These are phyloP conservation scores for Hanseniaspora occidentalis DNA, from an alignment of 805 yeast genomes.

Conservation along the genomic window DNA sequence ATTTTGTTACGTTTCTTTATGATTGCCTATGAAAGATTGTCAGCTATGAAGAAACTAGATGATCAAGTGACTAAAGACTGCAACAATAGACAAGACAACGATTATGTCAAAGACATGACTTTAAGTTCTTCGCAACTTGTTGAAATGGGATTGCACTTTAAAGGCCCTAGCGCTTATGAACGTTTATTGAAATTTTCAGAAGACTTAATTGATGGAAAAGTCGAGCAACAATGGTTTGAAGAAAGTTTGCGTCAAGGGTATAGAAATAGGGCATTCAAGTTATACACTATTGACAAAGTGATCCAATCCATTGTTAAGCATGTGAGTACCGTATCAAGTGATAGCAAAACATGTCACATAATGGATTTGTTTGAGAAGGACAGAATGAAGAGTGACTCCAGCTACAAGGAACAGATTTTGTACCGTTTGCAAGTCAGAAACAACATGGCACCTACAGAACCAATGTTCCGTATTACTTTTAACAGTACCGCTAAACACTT, in stretches of 20 bases:
- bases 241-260: slow-evolving; percentile 92
- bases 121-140: slow-evolving; percentile 68
- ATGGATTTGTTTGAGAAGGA: slow-evolving; percentile 74
- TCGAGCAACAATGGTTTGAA: slow-evolving; percentile 92
- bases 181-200: slow-evolving; percentile 71
- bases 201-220: slow-evolving; percentile 71
- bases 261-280: slow-evolving; percentile 82
- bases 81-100: slow-evolving; percentile 44
- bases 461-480: slow-evolving; percentile 79
- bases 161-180: slow-evolving; percentile 56
- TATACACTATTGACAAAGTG: slow-evolving; percentile 89
- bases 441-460: slow-evolving; percentile 74
- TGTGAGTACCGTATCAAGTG: slow-evolving; percentile 72
- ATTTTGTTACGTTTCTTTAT: slow-evolving; percentile 80
- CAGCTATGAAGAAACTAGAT: slow-evolving; percentile 63
- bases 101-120: slow-evolving; percentile 80
- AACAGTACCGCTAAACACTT: slow-evolving; percentile 40
- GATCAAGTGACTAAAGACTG: slow-evolving; percentile 64
- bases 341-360: slow-evolving; percentile 68
- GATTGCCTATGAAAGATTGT: slow-evolving; percentile 66
- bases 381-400: slow-evolving; percentile 47
- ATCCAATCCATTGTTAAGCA: slow-evolving; percentile 76
- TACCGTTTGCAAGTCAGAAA: slow-evolving; percentile 82
- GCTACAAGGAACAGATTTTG: slow-evolving; percentile 77
- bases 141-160: slow-evolving; percentile 66